phyloP scores from a whole-genome alignment of 495 filamentous ascomycete genomes.

The Glarea lozoyensis region DNA sequence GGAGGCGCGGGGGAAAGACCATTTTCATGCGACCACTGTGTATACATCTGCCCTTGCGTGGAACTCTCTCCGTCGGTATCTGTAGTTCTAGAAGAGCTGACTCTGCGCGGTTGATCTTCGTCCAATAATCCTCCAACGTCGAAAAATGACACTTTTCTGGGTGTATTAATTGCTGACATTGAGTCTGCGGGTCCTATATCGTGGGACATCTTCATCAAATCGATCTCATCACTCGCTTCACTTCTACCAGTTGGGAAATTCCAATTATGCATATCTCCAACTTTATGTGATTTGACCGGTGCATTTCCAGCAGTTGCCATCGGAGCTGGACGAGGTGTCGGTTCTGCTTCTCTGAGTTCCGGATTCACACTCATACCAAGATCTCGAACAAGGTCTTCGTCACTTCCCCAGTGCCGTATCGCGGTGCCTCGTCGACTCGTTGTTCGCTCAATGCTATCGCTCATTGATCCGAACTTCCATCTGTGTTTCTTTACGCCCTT shows the following conservation, averaged over 20 bases:
- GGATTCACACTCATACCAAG: slow-evolving; percentile 58
- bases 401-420: slow-evolving; percentile 68
- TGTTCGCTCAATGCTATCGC: slow-evolving; percentile 39
- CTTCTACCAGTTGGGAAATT: slow-evolving; percentile 7
- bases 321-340: slow-evolving; percentile 31
- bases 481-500: slow-evolving; percentile 70
- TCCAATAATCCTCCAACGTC: slow-evolving; percentile 61
- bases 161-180: slow-evolving; percentile 26
- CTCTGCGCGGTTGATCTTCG: slow-evolving; percentile 10
- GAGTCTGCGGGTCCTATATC: slow-evolving; percentile 1
- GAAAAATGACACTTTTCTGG: slow-evolving; percentile 54
- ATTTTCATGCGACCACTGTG: not conserved
- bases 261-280: slow-evolving; percentile 11
- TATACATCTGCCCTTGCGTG: not conserved
- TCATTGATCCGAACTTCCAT: slow-evolving; percentile 53
- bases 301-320: slow-evolving; percentile 24
- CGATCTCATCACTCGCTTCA: slow-evolving; percentile 14
- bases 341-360: slow-evolving; percentile 35
- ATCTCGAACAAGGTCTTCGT: slow-evolving; percentile 68
- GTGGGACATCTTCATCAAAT: slow-evolving; percentile 12
- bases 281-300: slow-evolving; percentile 16
- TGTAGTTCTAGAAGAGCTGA: slow-evolving; percentile 6
- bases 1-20: slow-evolving; percentile 7
- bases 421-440: slow-evolving; percentile 35
- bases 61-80: slow-evolving; percentile 19